phyloP scores from a whole-genome alignment of 73 alveolate genomes.

The Paramecium octaurelia region DNA sequence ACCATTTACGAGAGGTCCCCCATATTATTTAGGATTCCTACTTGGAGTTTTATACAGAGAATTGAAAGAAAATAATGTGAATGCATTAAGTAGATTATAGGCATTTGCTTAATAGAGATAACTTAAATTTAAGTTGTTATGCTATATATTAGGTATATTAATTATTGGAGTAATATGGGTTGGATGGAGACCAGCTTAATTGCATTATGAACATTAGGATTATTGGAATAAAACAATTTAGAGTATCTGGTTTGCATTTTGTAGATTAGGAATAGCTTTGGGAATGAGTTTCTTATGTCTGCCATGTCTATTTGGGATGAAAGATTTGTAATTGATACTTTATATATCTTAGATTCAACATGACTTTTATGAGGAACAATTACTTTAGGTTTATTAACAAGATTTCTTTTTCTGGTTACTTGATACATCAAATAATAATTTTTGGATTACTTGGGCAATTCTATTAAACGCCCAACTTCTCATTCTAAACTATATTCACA shows the following conservation, averaged over 20 bases:
- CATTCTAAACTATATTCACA: neutral
- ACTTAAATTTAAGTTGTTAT: neutral
- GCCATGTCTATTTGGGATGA: neutral
- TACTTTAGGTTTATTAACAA: neutral
- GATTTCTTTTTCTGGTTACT: slow-evolving; percentile 16
- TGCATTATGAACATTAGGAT: neutral
- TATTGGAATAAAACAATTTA: neutral
- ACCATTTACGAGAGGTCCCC: slow-evolving; percentile 59
- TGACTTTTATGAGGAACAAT: neutral
- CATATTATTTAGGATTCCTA: slow-evolving; percentile 49
- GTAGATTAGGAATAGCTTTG: neutral
- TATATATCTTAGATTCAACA: neutral
- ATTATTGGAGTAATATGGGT: neutral
- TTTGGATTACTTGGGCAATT: neutral
- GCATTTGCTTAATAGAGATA: neutral
- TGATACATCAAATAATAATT: neutral
- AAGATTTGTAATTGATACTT: neutral
- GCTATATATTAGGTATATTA: neutral
- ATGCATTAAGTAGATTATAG: neutral
- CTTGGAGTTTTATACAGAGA: slow-evolving; percentile 45
- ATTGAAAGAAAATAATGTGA: neutral
- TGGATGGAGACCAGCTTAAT: slow-evolving; percentile 34
- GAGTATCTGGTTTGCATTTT: neutral
- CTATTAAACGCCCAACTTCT: neutral
- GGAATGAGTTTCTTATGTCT: neutral